Evolutionary conservation across 2,329 filamentous ascomycete species (phyloP).

Genomic region (Macrophomina pseudophaseolina): DNA sequence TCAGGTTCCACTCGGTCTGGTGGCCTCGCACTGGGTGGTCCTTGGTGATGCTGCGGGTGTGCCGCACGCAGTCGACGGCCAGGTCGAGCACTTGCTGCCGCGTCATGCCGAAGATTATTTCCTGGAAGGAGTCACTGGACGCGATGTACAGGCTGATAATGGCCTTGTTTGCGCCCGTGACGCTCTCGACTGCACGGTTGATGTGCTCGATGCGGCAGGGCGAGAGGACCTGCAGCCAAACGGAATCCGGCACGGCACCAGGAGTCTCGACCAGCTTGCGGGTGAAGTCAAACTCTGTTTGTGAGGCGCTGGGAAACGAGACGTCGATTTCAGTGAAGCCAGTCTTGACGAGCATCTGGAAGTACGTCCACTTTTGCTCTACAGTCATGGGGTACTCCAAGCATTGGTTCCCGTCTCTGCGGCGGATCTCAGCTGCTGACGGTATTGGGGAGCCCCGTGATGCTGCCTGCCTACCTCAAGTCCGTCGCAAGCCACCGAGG

Average conservation of each 20-base stretch:
- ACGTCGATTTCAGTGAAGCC: conserved; percentile 99
- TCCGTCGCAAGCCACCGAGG: too few species aligned
- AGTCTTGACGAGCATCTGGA: conserved; percentile 88
- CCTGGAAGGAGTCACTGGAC: conserved; percentile 92
- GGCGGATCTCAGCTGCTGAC: too few species aligned
- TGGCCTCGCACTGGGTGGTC: conserved; percentile 62
- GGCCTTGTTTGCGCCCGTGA: conserved; percentile 89
- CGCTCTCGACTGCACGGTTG: conserved; percentile 82
- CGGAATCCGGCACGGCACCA: conserved; percentile 82
- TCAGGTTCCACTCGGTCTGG: conserved; percentile 74
- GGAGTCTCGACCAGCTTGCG: conserved; percentile 83
- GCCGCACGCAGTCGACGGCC: conserved; percentile 83
- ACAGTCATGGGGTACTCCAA: too few species aligned
- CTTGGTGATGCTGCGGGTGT: conserved; percentile 89
- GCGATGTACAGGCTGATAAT: conserved; percentile 96
- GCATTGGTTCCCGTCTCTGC: too few species aligned
- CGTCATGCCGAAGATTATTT: conserved; percentile 85
- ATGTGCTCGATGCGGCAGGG: conserved; percentile 94
- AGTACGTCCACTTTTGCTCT: conserved; percentile 93
- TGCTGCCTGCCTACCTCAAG: too few species aligned
- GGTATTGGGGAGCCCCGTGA: too few species aligned
- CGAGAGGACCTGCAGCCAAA: conserved; percentile 88
- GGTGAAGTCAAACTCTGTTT: conserved; percentile 96
- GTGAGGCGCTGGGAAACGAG: conserved; percentile 90
- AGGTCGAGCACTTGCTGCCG: conserved; percentile 81